A percentile compares a stretch with the other conserved stretches of the same genome.
Conservation (phyloP, 306 rosid genomes). For the Fagus sylvatica region DNA sequence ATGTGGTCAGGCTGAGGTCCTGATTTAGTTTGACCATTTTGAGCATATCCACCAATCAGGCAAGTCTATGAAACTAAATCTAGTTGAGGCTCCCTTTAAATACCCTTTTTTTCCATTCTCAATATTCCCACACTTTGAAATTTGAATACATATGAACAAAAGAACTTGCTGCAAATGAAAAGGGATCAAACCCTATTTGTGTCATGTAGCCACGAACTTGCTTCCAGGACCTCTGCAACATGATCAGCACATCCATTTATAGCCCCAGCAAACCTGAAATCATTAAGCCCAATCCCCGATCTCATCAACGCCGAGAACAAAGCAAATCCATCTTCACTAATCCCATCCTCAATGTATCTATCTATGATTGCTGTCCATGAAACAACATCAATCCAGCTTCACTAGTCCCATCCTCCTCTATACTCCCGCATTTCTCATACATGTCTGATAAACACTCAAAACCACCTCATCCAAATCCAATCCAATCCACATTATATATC, state of each 20-base stretch:
- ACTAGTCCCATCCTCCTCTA: conserved; percentile 56
- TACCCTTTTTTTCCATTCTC: conserved; percentile 48
- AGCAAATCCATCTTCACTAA: conserved; percentile 60
- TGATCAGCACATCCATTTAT: conserved; percentile 66
- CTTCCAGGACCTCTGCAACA: conserved; percentile 53
- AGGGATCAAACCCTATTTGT: conserved; percentile 47
- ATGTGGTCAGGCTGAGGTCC: too few species aligned
- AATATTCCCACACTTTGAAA: conserved; percentile 63
- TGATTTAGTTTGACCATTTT: conserved; percentile 55
- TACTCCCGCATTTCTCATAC: conserved; percentile 71
- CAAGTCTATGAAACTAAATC: conserved; percentile 76
- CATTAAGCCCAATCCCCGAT: conserved; percentile 55
- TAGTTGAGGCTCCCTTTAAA: conserved; percentile 45
- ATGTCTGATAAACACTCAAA: conserved; percentile 60
- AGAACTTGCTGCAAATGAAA: conserved; percentile 57
- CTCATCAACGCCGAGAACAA: conserved; percentile 49
- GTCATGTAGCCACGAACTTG: conserved; percentile 67
- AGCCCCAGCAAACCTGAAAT: conserved; percentile 62
- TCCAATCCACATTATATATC: conserved; percentile 45
- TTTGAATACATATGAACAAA: conserved; percentile 69
- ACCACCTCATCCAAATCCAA: conserved; percentile 64
- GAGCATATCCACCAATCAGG: conserved; percentile 67
- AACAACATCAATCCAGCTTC: conserved; percentile 56
- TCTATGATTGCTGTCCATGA: conserved; percentile 71
- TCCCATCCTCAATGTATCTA: conserved; percentile 61